Conservation (phyloP, 2,329 filamentous ascomycete species). For the Colletotrichum musicola region DNA sequence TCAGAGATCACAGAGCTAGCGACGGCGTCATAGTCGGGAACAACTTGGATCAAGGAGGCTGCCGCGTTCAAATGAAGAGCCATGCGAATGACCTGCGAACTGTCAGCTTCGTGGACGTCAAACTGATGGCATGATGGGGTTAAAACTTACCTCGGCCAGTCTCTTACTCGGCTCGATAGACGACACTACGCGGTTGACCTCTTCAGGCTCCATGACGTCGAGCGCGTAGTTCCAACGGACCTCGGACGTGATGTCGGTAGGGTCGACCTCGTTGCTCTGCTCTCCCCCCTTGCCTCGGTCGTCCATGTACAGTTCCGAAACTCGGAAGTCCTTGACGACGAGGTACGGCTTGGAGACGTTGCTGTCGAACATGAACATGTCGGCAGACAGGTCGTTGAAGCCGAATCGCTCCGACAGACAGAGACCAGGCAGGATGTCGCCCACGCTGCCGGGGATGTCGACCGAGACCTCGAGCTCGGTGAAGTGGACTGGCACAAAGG, state of each 20-base stretch:
- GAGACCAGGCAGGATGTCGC: background rate
- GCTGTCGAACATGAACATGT: conserved; percentile 7
- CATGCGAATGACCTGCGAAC: background rate
- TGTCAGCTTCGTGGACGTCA: background rate
- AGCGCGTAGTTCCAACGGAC: conserved; percentile 7
- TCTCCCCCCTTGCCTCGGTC: background rate
- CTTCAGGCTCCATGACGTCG: conserved; percentile 5
- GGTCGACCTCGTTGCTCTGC: background rate
- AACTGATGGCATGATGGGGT: background rate
- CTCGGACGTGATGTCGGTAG: background rate
- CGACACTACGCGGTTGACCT: background rate
- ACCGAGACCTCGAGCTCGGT: background rate
- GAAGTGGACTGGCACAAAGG: background rate
- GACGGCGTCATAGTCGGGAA: no score
- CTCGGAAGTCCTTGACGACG: conserved; percentile 4
- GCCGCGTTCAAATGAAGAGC: conserved; percentile 1
- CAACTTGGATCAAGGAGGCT: no score
- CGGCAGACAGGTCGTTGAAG: conserved; percentile 3
- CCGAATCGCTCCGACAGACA: background rate
- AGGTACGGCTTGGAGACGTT: conserved; percentile 5
- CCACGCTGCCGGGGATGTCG: background rate
- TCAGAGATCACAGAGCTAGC: no score
- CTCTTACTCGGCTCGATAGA: background rate
- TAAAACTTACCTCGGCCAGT: background rate
- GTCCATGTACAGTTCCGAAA: background rate